Conservation (phyloP, 768 basidiomycete species). For the Tubosaeta sp. region DNA sequence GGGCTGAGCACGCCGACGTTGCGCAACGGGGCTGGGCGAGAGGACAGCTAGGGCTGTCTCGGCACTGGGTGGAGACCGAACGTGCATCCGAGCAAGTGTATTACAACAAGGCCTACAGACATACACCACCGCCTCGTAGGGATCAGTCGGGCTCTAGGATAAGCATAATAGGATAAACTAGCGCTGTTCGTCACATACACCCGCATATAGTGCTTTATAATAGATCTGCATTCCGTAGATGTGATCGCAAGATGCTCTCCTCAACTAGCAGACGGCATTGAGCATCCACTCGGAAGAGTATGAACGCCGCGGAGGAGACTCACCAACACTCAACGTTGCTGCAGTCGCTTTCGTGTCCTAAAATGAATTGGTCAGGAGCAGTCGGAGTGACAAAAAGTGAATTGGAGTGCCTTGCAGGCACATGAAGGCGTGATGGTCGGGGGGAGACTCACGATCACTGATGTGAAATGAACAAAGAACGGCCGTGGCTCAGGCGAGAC, state of each 20-base stretch:
- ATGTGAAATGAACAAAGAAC: constrained; percentile 72
- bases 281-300: not conserved
- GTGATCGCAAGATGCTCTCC: constrained; percentile 68
- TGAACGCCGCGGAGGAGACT: constrained; percentile 19
- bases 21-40: constrained; percentile 41
- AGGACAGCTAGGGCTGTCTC: constrained; percentile 5
- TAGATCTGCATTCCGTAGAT: constrained; percentile 65
- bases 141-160: not conserved
- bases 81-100: not conserved
- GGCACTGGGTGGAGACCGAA: no score
- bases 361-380: constrained; percentile 9
- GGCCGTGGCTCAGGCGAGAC: constrained; percentile 61
- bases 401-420: constrained; percentile 3
- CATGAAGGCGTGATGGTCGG: not conserved
- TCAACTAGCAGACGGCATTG: constrained; percentile 42
- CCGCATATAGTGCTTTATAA: constrained; percentile 38
- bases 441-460: constrained; percentile 59
- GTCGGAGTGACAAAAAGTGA: not conserved
- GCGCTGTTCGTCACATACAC: not conserved
- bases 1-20: constrained; percentile 62
- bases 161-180: not conserved
- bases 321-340: constrained; percentile 63
- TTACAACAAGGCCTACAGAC: not conserved
- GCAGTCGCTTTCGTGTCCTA: constrained; percentile 77
- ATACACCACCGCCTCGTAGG: not conserved